Base-by-base conservation (phyloP, 768 basidiomycete species). In the Roridomyces roridus region DNA sequence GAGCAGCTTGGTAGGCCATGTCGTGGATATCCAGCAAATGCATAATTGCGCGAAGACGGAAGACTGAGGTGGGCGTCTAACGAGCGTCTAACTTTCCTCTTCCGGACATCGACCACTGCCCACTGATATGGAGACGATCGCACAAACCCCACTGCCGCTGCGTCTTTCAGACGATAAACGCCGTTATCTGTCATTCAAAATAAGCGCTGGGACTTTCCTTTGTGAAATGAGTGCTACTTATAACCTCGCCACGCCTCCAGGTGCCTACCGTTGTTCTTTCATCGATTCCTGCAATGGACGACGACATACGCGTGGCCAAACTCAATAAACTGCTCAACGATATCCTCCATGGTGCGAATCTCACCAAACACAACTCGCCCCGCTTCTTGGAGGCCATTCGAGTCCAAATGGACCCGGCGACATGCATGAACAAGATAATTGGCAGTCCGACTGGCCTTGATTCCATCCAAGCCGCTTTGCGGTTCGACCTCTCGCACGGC, bases 351-450 rank as follows among this genome's bases (percentile, higher is more conserved):
- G 62, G 62, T 18, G 45, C 46, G 9, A 25, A 29, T 5, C 20
- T 66, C 6, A 61, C 23, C 18, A 61, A 63, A 21, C 47, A 58
- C 15, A 73, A 72, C 21, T 34, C 46, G 12, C 47, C 25, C 10
- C 70, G 68, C 25, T 82, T 81, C 49, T 65, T 82, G 6, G 73
- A 82, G 55, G 78, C 75, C 17, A 67, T 83, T 18, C 70, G 66
- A 52, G 45, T 47, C 5, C 79, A 80, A 51, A 58, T 67, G 6
- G 76, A 81, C 23, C 72, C 68, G 11, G 67, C 69, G 3, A 18
- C 59, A 0, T 80, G 79, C 57, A 60, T 77, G 50, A 62, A 67
- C 55, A 69, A 67, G 21, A 66, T 82, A 15, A 64, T 77, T 15
- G 66, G 48, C 2, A 72, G 70, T 50, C 53, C 54, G 15, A 29